Evolutionary conservation across 2,329 filamentous ascomycete species (phyloP).

Genomic region (Botryotinia globosa): DNA sequence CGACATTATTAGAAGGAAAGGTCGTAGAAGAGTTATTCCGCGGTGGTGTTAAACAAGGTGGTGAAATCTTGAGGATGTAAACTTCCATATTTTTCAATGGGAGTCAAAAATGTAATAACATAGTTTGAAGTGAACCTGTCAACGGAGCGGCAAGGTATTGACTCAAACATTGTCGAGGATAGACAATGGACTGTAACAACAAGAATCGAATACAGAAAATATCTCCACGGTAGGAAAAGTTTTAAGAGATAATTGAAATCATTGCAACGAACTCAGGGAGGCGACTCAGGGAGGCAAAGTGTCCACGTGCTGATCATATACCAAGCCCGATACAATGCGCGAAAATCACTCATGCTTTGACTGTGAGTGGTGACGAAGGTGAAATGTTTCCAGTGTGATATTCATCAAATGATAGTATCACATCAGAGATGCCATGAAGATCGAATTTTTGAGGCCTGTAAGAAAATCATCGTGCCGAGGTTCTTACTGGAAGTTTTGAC

Average conservation of each 20-base stretch:
- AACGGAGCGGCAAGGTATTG: neutral
- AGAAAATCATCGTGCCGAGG: too few species aligned
- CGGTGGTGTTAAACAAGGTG: slow-evolving; percentile 60
- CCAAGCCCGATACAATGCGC: neutral
- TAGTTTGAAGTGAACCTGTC: neutral
- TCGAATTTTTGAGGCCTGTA: too few species aligned
- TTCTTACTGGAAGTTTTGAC: too few species aligned
- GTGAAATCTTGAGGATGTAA: slow-evolving; percentile 46
- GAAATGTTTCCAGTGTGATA: too few species aligned
- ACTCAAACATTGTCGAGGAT: neutral
- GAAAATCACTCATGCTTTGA: neutral
- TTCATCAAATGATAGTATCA: too few species aligned
- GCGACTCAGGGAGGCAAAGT: neutral
- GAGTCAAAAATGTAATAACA: neutral
- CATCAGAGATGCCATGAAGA: too few species aligned
- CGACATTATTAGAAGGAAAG: slow-evolving; percentile 65
- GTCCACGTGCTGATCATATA: neutral
- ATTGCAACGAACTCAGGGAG: neutral
- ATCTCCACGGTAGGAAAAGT: neutral
- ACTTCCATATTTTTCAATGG: neutral
- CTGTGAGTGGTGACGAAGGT: too few species aligned
- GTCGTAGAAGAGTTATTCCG: slow-evolving; percentile 70
- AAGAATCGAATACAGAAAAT: neutral
- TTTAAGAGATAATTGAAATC: neutral
- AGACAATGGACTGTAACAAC: neutral